Conservation (phyloP, 495 filamentous ascomycete genomes). For the Cenococcum geophilum region DNA sequence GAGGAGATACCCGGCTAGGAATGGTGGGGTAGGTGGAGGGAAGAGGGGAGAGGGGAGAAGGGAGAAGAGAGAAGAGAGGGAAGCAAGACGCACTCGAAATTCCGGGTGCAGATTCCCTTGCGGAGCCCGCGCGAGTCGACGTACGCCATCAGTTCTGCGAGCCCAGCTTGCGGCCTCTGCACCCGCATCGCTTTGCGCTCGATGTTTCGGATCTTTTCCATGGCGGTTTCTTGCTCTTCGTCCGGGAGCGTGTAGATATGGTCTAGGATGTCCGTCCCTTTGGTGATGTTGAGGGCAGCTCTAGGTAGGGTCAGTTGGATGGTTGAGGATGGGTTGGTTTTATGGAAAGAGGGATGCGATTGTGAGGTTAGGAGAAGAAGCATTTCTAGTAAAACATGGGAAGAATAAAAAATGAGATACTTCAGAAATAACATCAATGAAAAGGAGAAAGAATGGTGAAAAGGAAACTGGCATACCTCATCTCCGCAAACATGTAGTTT, state of each 20-base stretch:
- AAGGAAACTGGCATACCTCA: conserved; percentile 50
- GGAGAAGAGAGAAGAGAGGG: conserved; percentile 36
- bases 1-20: no score
- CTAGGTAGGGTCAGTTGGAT: conserved; percentile 34
- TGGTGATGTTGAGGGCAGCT: conserved; percentile 58
- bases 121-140: conserved; percentile 58
- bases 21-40: no score
- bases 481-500: conserved; percentile 87
- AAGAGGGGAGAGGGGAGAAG: neutral
- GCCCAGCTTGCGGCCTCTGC: conserved; percentile 75
- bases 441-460: neutral
- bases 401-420: conserved; percentile 22
- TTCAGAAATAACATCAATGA: neutral
- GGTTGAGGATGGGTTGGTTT: neutral
- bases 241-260: conserved; percentile 71
- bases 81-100: conserved; percentile 62
- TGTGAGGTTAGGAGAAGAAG: neutral
- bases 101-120: conserved; percentile 88
- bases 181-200: conserved; percentile 71
- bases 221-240: conserved; percentile 55
- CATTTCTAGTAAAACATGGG: neutral
- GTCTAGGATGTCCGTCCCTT: conserved; percentile 73
- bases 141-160: conserved; percentile 69
- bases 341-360: neutral
- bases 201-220: conserved; percentile 66